Conservation (phyloP, 1,284 basidiomycete genomes). For the Xanthoconium separans region DNA sequence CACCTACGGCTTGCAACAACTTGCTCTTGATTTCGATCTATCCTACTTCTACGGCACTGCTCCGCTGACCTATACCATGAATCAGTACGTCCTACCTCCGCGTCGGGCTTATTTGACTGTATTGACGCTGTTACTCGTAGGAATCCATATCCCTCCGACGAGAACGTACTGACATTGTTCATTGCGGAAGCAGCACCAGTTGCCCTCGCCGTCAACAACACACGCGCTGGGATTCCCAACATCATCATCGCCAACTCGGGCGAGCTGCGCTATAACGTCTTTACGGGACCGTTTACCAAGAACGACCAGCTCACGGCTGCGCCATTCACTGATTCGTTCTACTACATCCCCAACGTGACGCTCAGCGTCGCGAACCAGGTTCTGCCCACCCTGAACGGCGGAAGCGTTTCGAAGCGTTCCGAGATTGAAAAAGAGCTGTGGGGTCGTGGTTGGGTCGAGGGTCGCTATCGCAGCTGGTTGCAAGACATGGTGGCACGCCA, state of each 20-base stretch:
- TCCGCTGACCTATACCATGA: conserved; percentile 71
- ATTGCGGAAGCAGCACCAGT: conserved; percentile 56
- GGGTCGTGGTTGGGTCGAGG: conserved; percentile 50
- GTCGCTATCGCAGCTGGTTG: conserved; percentile 53
- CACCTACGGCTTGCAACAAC: conserved; percentile 51
- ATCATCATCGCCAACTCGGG: conserved; percentile 75
- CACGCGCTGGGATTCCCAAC: conserved; percentile 56
- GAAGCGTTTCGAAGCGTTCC: conserved; percentile 37
- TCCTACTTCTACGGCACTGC: conserved; percentile 61
- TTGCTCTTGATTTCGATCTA: conserved; percentile 57
- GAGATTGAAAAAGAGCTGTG: conserved; percentile 43
- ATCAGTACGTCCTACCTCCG: conserved; percentile 40
- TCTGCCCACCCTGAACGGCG: conserved; percentile 52
- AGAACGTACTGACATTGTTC: conserved; percentile 62
- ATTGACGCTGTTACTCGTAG: conserved; percentile 30
- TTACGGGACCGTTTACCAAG: conserved; percentile 67
- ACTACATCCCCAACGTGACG: conserved; percentile 55
- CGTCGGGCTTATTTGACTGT: neutral
- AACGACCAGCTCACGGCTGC: conserved; percentile 78
- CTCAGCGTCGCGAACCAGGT: conserved; percentile 51
- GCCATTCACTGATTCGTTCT: conserved; percentile 61
- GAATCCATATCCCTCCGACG: conserved; percentile 63
- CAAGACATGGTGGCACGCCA: conserved; percentile 48
- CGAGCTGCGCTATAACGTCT: conserved; percentile 74
- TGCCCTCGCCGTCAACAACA: conserved; percentile 61